Conservation (phyloP, 495 filamentous ascomycete species). For the Penicillium egyptiacum region DNA sequence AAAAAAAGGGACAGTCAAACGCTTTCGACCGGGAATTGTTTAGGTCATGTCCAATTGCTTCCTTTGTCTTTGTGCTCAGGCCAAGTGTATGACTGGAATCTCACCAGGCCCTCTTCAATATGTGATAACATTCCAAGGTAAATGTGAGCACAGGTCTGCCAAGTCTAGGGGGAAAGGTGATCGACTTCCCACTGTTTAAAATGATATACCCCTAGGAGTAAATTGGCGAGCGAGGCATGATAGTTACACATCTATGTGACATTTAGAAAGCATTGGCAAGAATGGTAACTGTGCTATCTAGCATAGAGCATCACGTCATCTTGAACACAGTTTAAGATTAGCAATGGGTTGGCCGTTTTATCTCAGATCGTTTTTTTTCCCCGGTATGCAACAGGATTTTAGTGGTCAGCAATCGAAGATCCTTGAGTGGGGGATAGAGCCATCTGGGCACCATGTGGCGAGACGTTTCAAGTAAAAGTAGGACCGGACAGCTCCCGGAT, state of each 20-base stretch:
- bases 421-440: background rate
- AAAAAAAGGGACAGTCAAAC: background rate
- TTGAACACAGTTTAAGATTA: background rate
- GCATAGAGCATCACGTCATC: background rate
- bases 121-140: background rate
- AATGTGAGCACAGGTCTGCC: background rate
- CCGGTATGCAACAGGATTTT: background rate
- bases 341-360: background rate
- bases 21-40: background rate
- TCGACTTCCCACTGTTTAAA: background rate
- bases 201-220: background rate
- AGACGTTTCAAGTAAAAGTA: background rate
- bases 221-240: background rate
- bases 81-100: background rate
- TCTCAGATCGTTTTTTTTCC: background rate
- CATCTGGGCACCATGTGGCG: background rate
- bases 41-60: background rate
- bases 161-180: background rate
- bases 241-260: background rate
- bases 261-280: background rate
- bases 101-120: background rate
- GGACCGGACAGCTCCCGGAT: too few species aligned
- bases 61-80: background rate
- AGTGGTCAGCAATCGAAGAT: background rate
- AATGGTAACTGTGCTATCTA: background rate